Evolutionary conservation across 2,329 filamentous ascomycete species (phyloP), one percentile per base, ranked within the genome.

Genomic region (Aspergillus transmontanensis): DNA sequence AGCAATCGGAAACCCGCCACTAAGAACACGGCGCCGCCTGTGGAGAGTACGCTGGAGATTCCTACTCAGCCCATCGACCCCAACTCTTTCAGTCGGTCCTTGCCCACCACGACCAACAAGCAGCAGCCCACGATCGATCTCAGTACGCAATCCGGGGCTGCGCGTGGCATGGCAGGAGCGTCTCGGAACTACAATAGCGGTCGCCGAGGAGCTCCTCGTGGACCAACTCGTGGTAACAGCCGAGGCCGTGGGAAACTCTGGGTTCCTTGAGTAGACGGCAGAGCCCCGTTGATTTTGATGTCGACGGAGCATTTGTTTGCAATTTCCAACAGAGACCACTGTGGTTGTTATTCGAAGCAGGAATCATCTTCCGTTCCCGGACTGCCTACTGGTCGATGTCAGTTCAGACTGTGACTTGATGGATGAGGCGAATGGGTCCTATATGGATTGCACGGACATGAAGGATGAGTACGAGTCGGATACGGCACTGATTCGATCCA

Each of bases 51-150:
- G 1, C 71, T 80, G 21, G 80, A 81, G 64, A 76, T 82, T 19
- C 81, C 81, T 1, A 79, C 80, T 4, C 74, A 79, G 59, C 81
- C 81, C 12, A 83, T 83, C 51, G 81, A 83, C 58, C 81, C 81
- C 1, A 76, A 83, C 67, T 83, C 81, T 1, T 83, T 83, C 66
- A 82, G 78, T 65, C 79, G 81, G 21, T 76, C 75, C 28, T 71
- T 80, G 21, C 59, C 69, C 16, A 59, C 65, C 30, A 80, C 45
- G 5, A 19, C 78, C 62, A 66, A 66, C 63, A 66, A 66, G 32
- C 64, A 65, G 32, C 62, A 65, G 32, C 62, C 70, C 6, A 66
- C 70, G 2, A 68, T 76, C 34, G 76, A 77, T 58, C 63, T 74
- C 56, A 76, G 72, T 63, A 71, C 71, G 3, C 77, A 77, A 55